A percentile compares a stretch with the other conserved stretches of the same genome.
Evolutionary conservation across 192 early-diverging fungal species (phyloP).

Genomic region (Coemansia sp.): DNA sequence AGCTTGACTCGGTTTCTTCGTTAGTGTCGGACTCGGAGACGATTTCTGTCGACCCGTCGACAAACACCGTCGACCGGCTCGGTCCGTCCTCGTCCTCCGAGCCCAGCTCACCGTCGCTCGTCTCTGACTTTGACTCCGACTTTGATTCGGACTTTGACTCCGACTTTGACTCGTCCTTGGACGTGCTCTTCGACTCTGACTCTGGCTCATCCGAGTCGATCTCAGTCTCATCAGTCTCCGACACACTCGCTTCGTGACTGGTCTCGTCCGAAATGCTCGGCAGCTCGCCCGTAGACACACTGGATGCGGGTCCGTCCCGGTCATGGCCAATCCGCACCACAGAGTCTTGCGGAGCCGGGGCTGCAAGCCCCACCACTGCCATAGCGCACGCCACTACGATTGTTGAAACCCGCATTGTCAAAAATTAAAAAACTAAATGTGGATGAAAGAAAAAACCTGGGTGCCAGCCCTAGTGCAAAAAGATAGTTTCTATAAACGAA

Average conservation of each 20-base stretch:
- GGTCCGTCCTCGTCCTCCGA: not conserved
- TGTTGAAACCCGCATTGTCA: not conserved
- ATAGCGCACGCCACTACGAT: not conserved
- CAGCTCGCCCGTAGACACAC: not conserved
- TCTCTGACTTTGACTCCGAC: not conserved
- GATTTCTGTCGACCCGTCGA: constrained; percentile 13
- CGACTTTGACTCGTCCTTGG: not conserved
- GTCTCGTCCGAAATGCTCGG: constrained; percentile 4
- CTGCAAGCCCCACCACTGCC: not conserved
- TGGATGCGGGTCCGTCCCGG: not conserved
- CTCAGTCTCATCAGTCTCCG: not conserved
- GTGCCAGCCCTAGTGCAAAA: not conserved
- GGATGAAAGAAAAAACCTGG: not conserved
- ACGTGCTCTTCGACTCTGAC: not conserved
- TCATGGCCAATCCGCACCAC: not conserved
- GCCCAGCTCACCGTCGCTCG: not conserved
- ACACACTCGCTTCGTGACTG: not conserved
- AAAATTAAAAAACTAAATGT: constrained; percentile 1
- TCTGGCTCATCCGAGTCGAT: not conserved
- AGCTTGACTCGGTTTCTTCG: not conserved
- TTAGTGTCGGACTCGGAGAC: not conserved
- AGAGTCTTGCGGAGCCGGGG: not conserved
- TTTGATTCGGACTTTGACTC: not conserved
- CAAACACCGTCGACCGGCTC: constrained; percentile 24
- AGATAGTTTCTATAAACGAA: no score